phyloP scores from a whole-genome alignment of 129 eudicot species.

The Artemisia annua region DNA sequence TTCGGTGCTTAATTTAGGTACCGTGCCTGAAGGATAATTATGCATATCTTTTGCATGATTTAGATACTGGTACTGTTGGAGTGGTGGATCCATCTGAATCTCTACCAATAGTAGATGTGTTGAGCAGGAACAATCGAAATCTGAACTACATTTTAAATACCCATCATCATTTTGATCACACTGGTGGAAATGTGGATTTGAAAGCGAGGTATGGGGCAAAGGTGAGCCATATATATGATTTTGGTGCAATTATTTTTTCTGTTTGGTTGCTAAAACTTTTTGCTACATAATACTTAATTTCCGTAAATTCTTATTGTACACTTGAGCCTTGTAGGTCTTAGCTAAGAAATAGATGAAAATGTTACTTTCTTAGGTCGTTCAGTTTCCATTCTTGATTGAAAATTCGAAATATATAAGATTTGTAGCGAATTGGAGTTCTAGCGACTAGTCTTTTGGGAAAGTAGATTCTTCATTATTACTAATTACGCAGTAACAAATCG shows the following conservation, averaged over 20 bases:
- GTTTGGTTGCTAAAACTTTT: not conserved
- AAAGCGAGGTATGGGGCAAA: slow-evolving; percentile 95
- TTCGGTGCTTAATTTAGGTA: slow-evolving; percentile 44
- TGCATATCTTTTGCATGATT: slow-evolving; percentile 82
- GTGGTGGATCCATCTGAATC: slow-evolving; percentile 98
- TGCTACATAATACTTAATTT: not conserved
- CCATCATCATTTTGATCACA: slow-evolving; percentile 94
- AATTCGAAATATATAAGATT: not conserved
- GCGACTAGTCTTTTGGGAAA: not conserved
- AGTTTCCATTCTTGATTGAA: not conserved
- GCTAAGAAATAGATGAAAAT: not conserved
- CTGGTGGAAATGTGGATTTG: slow-evolving; percentile 90
- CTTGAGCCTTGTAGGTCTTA: slow-evolving; percentile 14
- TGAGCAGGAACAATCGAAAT: slow-evolving; percentile 70
- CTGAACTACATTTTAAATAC: slow-evolving; percentile 84
- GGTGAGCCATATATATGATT: slow-evolving; percentile 49
- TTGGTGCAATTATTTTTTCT: not conserved
- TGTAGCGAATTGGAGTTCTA: not conserved
- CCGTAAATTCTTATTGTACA: not conserved
- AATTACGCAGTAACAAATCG: too few relatives aligned
- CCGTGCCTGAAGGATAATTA: slow-evolving; percentile 89
- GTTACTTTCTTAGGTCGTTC: not conserved
- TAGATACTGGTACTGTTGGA: slow-evolving; percentile 95
- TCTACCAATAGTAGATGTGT: slow-evolving; percentile 72
- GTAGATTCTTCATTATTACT: not conserved